phyloP scores from a whole-genome alignment of 2,329 filamentous ascomycete genomes.

The Thermothelomyces thermophilus region DNA sequence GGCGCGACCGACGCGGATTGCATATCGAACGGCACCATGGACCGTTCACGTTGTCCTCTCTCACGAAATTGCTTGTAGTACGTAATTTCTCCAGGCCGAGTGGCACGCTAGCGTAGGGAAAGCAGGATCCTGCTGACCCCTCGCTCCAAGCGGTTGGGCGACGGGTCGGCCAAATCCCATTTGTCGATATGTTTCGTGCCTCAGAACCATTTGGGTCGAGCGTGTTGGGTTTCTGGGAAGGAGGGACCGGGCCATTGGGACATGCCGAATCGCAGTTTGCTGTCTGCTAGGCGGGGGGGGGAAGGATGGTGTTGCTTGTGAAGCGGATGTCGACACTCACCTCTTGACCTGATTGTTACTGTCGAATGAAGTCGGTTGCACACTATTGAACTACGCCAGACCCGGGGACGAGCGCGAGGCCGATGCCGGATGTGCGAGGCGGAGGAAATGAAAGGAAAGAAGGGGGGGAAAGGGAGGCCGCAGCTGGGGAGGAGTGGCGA shows the following conservation, averaged over 20 bases:
- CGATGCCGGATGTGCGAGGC: conserved; percentile 17
- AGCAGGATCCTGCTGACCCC: neutral
- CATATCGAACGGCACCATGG: too few species aligned
- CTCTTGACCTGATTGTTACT: conserved; percentile 6
- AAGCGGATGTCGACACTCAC: neutral
- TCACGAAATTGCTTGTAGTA: neutral
- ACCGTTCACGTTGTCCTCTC: neutral
- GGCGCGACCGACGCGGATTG: neutral
- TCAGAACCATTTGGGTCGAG: neutral
- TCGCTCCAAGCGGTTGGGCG: neutral
- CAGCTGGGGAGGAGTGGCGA: conserved; percentile 28
- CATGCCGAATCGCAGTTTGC: conserved; percentile 5
- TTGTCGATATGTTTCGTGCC: neutral
- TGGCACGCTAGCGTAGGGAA: neutral
- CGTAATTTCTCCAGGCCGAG: neutral
- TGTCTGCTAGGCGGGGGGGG: conserved; percentile 2
- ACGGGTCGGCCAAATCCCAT: neutral
- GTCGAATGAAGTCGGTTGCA: neutral
- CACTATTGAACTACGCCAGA: neutral
- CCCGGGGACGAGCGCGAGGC: conserved; percentile 10
- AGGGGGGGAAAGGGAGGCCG: conserved; percentile 20
- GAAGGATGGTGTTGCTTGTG: neutral
- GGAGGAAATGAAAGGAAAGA: conserved; percentile 25
- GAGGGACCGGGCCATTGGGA: conserved; percentile 2
- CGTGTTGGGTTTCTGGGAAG: neutral